A percentile compares a stretch with the other conserved stretches of the same genome.
These are phyloP conservation scores for Fusarium poae DNA, from an alignment of 2,329 filamentous ascomycete genomes.

Conservation along the genomic window DNA sequence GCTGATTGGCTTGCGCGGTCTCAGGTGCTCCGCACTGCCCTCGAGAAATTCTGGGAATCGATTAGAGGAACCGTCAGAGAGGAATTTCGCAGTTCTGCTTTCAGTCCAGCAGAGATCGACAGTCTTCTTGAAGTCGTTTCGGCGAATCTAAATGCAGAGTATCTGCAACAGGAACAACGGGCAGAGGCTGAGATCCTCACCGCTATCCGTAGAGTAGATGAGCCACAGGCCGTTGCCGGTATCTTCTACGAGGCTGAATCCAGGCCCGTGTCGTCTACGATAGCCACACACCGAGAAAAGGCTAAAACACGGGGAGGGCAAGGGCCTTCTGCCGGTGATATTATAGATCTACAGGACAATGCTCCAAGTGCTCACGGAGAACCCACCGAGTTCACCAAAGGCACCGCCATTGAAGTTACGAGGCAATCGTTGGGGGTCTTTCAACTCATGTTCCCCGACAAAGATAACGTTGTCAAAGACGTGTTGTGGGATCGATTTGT, in stretches of 20 bases:
- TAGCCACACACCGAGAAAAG: not conserved
- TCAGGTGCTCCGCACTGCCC: too few species aligned
- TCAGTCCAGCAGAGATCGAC: accelerated
- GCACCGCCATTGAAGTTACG: accelerated
- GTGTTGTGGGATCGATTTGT: not conserved
- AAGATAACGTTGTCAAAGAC: accelerated
- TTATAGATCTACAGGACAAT: accelerated
- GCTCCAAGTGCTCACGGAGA: not conserved
- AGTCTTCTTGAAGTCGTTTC: accelerated
- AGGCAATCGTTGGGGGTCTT: not conserved
- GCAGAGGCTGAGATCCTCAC: accelerated
- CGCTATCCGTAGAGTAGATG: accelerated
- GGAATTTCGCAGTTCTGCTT: too few species aligned
- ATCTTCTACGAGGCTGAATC: not conserved
- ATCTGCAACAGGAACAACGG: accelerated
- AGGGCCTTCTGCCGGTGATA: not conserved
- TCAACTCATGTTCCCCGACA: not conserved
- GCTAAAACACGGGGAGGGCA: not conserved
- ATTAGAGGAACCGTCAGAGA: too few species aligned
- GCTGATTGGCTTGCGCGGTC: too few species aligned
- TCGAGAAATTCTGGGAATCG: too few species aligned
- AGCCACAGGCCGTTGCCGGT: accelerated
- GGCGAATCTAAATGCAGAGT: not conserved
- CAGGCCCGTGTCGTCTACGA: accelerated
- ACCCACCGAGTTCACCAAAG: not conserved